Base-by-base conservation (phyloP, 352 stramenopile genomes). In the Phytopythium cucurbitacearum region DNA sequence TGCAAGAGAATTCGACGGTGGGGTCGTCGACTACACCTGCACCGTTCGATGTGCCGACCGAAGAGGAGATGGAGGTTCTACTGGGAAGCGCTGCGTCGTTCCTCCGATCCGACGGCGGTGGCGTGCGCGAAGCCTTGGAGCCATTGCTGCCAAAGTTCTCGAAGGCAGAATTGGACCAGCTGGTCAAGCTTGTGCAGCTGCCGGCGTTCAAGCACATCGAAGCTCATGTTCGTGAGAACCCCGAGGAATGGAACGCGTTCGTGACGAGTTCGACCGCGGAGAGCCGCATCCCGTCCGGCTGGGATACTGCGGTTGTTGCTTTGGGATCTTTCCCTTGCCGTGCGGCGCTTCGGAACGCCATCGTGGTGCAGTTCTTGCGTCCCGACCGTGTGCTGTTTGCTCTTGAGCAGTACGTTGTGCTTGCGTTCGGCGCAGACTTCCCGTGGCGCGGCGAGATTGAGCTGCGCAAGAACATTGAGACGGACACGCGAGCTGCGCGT, bases 381-480 rank as follows among this genome's bases (percentile, higher is more conserved):
- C 91, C 91, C 0, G 91, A 98, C 59, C 83, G 91, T 28, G 77
- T 94, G 28, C 79, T 94, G 43, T 91, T 81, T 42, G 80, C 78
- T n/a, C 72, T 87, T 1, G 85, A 95, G 59, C 42, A 44, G 6
- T 96, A 90, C 52, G 78, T 95, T 16, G 61, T 82, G 5, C 51
- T 81, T 33, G 81, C 95, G 4, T 98, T 99, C 60, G 93, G 91
- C 6, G 51, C 59, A 3, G 70, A 89, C 11, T 98, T 99, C 63
- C 90, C 94, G 21, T 99, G 97, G 97, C 80, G 88, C 43, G 92
- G 89, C 21, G 75, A 97, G 57, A 97, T 99, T 49, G 85, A 99
- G 58, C 72, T 99, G 21, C 71, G 79, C 28, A 86, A 94, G 60
- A 91, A 98, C 5, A 90, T 98, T 16, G 85, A 97, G 65, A 69